A percentile compares a stretch with the other conserved stretches of the same genome.
phyloP scores from a whole-genome alignment of 345 rosid species.

The Laguncularia racemosa region DNA sequence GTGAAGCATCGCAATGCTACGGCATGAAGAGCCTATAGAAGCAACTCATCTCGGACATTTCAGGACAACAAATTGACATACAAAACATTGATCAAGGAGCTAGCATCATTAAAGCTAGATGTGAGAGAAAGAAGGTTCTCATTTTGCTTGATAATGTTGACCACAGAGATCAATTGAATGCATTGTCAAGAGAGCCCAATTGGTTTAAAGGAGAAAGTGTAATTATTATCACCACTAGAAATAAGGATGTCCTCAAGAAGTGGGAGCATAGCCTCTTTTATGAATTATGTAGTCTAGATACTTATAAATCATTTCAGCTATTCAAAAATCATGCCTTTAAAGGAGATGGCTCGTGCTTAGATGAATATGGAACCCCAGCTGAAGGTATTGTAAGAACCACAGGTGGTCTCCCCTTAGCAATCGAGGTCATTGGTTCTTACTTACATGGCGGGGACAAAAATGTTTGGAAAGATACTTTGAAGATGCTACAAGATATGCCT shows the following conservation, averaged over 20 bases:
- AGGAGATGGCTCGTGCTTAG: neutral
- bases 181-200: neutral
- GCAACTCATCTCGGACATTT: neutral
- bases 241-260: neutral
- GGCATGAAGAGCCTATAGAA: neutral
- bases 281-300: neutral
- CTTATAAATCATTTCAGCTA: neutral
- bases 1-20: neutral
- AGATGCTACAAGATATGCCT: too few species aligned
- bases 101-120: neutral
- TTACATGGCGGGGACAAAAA: too few species aligned
- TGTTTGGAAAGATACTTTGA: too few species aligned
- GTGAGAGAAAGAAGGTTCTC: neutral
- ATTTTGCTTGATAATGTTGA: constrained; percentile 1
- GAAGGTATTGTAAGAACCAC: neutral
- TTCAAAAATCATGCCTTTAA: constrained; percentile 5
- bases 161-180: neutral
- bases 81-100: neutral
- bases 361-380: neutral
- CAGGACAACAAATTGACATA: neutral
- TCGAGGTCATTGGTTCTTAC: too few species aligned
- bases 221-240: constrained; percentile 7
- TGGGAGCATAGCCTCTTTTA: neutral
- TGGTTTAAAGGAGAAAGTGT: constrained; percentile 2
- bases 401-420: neutral